These are phyloP conservation scores for Penicillium olsonii DNA, from an alignment of 2,329 filamentous ascomycete species.

Conservation along the genomic window DNA sequence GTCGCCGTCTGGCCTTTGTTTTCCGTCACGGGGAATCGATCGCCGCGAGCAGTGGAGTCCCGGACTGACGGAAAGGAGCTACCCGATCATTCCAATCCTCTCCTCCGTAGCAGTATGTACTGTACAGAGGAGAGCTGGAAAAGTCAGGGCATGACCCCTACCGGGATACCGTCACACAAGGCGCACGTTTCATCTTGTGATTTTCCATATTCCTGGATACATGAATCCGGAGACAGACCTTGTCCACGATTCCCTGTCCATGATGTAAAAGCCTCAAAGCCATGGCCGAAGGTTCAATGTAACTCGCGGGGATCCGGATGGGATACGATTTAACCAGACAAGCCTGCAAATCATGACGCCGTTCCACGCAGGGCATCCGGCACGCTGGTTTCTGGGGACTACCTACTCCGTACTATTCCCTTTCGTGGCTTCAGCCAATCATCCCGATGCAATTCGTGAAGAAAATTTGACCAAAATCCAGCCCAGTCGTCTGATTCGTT, in stretches of 20 bases:
- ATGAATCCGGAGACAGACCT: too few relatives aligned
- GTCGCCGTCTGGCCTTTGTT: neutral
- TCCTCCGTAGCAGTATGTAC: too few relatives aligned
- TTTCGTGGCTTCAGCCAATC: neutral
- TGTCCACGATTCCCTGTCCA: neutral
- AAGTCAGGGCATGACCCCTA: conserved; percentile 6
- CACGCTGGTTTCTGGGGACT: neutral
- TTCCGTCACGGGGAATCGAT: conserved; percentile 4
- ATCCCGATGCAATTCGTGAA: neutral
- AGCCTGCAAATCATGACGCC: conserved; percentile 1
- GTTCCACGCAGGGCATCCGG: neutral
- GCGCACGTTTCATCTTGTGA: conserved; percentile 33
- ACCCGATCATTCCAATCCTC: conserved; percentile 13
- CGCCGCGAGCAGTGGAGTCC: conserved; percentile 5
- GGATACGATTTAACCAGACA: neutral
- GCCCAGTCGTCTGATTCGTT: conserved; percentile 13
- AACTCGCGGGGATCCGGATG: conserved; percentile 1
- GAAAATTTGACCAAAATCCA: neutral
- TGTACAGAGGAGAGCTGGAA: too few relatives aligned
- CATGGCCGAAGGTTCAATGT: neutral
- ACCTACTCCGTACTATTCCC: neutral
- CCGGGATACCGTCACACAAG: conserved; percentile 20
- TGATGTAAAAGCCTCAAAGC: neutral
- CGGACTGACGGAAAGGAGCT: conserved; percentile 13
- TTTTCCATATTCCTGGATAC: conserved; percentile 10